Evolutionary conservation across 495 filamentous ascomycete species (phyloP), one percentile per base, ranked within the genome.

Genomic region (Podospora anserina): DNA sequence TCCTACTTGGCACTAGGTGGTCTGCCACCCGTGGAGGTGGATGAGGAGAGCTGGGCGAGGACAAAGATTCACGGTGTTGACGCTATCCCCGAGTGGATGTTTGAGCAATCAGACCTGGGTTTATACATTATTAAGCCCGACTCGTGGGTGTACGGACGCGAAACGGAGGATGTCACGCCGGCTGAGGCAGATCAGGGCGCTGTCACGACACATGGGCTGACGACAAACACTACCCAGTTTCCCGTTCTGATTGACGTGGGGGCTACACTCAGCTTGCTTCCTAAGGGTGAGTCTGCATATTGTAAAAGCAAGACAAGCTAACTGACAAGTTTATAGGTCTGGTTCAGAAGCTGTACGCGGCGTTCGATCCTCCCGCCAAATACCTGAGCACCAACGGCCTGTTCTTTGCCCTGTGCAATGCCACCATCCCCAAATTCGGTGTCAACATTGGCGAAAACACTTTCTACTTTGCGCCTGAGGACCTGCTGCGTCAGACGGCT

Each of bases 351-450:
- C 72, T 89, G 13, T 86, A 85, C 61, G 74, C 69, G 0, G 70
- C 80, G 0, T 90, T 89, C 68, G 70, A 75, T 26, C 87, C 87
- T 0, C 81, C 85, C 0, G 87, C 85, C 4, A 67, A 66, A 6
- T 86, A 82, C 64, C 72, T 78, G 63, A 63, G 74, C 26, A 59
- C 70, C 11, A 63, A 77, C 1, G 82, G 80, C 3, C 72, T 78
- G 9, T 90, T 82, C 69, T 73, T 78, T 63, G 87, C 88, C 0
- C 73, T 76, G 4, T 90, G 88, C 76, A 78, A 82, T 64, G 86
- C 88, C 16, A 82, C 74, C 5, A 75, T 85, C 13, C 88, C 88
- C 1, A 71, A 68, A 13, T 84, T 89, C 20, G 84, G 81, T 18
- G 77, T 90, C 49, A 77, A 75, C 27, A 85, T 90, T 63, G 80